Base-by-base conservation (phyloP, 306 rosid species). In the Cyamopsis tetragonoloba region DNA sequence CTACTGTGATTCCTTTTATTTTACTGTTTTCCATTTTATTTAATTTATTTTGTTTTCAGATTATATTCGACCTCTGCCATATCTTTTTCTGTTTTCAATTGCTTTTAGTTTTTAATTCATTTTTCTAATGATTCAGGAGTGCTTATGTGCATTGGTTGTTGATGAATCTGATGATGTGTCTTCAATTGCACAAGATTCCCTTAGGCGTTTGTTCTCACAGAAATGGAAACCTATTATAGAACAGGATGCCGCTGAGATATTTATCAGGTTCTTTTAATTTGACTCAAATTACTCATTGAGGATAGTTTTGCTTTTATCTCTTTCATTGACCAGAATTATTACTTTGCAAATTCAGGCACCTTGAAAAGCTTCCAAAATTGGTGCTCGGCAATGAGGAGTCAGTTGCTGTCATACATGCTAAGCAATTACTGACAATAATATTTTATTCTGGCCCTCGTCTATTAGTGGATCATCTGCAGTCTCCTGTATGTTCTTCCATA, bases 371-470 rank as follows among this genome's bases (percentile, higher is more conserved):
- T 76, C 98, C 98, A 12, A 89, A 85, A 80, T 79, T 87, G 79
- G 93, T 89, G 79, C 87, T 92, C 80, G 92, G 96, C 38, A 76
- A 77, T 42, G 98, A 92, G 44, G 96, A 86, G 71, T 63, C 88
- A 61, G 75, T 79, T 67, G 96, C 96, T 30, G 71, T 84, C 47
- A 81, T 86, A 75, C 86, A 84, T 1, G 86, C 96, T 53, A 93
- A 79, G 58, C 88, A 81, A 79, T 72, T 92, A 57, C 88, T 84
- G 13, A 84, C 85, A 24, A 79, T 89, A 77, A 88, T 85, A 51
- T 86, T 82, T 80, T 92, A 87, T 73, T 87, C 96, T 74, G 96
- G 98, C 77, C 96, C 96, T 80, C 83, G 60, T 71, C 85, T 89
- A 67, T 66, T 92, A 72, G 82, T 86, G 71, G 89, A 87, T 78